These are phyloP conservation scores for Phytophthora fragariaefolia DNA, from an alignment of 352 stramenopile species.

Conservation along the genomic window DNA sequence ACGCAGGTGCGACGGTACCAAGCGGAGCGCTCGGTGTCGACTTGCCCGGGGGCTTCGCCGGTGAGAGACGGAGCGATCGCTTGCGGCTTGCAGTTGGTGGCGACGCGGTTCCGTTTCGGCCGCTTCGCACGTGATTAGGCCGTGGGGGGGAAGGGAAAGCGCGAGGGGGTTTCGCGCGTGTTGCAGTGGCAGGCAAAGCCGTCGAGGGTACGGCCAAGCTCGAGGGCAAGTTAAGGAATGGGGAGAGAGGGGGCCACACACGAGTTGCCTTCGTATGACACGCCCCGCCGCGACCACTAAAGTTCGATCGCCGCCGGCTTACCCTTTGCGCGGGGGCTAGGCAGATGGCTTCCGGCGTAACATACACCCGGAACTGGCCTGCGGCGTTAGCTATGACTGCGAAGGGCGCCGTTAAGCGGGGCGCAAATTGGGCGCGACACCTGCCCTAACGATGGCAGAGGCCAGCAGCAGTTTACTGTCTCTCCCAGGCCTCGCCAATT, in stretches of 20 bases:
- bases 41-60: constrained; percentile 22
- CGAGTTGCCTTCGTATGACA: constrained; percentile 6
- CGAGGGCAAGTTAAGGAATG: constrained; percentile 17
- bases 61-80: constrained; percentile 34
- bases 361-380: constrained; percentile 24
- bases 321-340: constrained; percentile 31
- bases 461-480: constrained; percentile 20
- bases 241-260: constrained; percentile 14
- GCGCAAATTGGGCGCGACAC: constrained; percentile 17
- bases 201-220: constrained; percentile 8
- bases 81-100: constrained; percentile 33
- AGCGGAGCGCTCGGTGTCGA: constrained; percentile 15
- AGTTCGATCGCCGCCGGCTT: constrained; percentile 29
- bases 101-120: constrained; percentile 27
- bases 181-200: constrained; percentile 11
- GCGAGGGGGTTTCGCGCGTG: constrained; percentile 5
- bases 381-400: constrained; percentile 26
- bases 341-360: constrained; percentile 35
- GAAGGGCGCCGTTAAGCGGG: constrained; percentile 17
- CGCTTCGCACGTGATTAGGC: constrained; percentile 21
- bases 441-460: constrained; percentile 34
- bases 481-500: constrained; percentile 25
- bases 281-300: constrained; percentile 28
- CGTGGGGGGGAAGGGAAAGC: constrained; percentile 14
- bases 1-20: constrained; percentile 41